phyloP scores from a whole-genome alignment of 768 basidiomycete species.

The Agrocybe praecox region DNA sequence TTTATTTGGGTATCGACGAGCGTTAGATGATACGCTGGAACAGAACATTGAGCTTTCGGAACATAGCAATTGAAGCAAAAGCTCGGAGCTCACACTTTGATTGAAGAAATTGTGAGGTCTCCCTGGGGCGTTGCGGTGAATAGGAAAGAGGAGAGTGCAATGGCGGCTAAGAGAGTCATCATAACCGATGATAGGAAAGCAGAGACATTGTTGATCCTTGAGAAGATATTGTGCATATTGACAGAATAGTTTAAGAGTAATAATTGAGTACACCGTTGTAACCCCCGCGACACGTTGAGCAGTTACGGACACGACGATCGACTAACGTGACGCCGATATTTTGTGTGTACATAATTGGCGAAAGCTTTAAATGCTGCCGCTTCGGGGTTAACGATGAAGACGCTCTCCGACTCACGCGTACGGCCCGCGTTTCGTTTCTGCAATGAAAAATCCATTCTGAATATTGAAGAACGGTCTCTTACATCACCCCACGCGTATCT shows the following conservation, averaged over 20 bases:
- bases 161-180: slow-evolving; percentile 68
- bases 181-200: slow-evolving; percentile 74
- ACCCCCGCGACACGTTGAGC: slow-evolving; percentile 17
- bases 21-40: slow-evolving; percentile 39
- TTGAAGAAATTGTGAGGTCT: slow-evolving; percentile 55
- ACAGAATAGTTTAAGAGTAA: no score
- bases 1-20: slow-evolving; percentile 55
- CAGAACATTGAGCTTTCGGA: slow-evolving; percentile 9
- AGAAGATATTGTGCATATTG: slow-evolving; percentile 69
- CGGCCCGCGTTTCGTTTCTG: slow-evolving; percentile 5
- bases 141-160: slow-evolving; percentile 75
- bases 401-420: neutral
- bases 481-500: neutral
- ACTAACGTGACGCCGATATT: neutral
- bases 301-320: slow-evolving; percentile 4
- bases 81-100: slow-evolving; percentile 70
- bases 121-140: slow-evolving; percentile 63
- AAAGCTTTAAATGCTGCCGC: slow-evolving; percentile 1
- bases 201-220: slow-evolving; percentile 75
- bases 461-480: neutral
- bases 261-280: neutral
- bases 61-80: neutral
- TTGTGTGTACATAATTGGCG: slow-evolving; percentile 18
- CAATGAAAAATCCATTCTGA: slow-evolving; percentile 2
- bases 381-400: neutral